Conservation (phyloP, 2,329 filamentous ascomycete genomes). For the Thielaviopsis punctulata region DNA sequence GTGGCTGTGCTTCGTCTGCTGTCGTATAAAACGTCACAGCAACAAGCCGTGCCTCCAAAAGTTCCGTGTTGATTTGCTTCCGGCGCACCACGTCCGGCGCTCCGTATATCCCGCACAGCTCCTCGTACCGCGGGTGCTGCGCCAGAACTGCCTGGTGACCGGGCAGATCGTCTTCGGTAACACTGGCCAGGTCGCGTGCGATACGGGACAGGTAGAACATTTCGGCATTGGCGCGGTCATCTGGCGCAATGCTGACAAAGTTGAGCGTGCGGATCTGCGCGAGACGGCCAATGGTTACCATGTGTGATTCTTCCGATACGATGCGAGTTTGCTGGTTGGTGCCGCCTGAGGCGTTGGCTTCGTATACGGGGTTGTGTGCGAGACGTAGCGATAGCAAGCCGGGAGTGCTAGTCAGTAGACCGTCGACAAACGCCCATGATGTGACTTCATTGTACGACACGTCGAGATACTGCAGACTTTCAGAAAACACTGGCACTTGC, state of each 20-base stretch:
- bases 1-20: conserved; percentile 4
- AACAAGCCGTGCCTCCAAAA: conserved; percentile 63
- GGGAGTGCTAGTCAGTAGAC: conserved; percentile 50
- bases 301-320: conserved; percentile 56
- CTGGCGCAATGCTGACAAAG: conserved; percentile 49
- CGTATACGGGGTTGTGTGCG: conserved; percentile 72
- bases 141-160: conserved; percentile 30
- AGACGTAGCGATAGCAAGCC: conserved; percentile 59
- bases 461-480: conserved; percentile 46
- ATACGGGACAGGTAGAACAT: conserved; percentile 85
- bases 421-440: conserved; percentile 59
- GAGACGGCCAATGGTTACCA: conserved; percentile 69
- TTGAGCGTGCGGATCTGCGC: conserved; percentile 52
- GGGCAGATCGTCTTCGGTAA: conserved; percentile 32
- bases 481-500: conserved; percentile 31
- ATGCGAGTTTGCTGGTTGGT: conserved; percentile 26
- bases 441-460: conserved; percentile 54
- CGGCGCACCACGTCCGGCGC: conserved; percentile 45
- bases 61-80: conserved; percentile 51
- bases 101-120: conserved; percentile 62
- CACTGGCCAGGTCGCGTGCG: conserved; percentile 51
- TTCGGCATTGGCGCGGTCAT: conserved; percentile 74
- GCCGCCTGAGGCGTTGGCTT: conserved; percentile 22
- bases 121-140: conserved; percentile 53
- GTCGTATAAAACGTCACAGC: conserved; percentile 35